Conservation (phyloP, 805 yeast species). For the Barnettozyma botsteinii region DNA sequence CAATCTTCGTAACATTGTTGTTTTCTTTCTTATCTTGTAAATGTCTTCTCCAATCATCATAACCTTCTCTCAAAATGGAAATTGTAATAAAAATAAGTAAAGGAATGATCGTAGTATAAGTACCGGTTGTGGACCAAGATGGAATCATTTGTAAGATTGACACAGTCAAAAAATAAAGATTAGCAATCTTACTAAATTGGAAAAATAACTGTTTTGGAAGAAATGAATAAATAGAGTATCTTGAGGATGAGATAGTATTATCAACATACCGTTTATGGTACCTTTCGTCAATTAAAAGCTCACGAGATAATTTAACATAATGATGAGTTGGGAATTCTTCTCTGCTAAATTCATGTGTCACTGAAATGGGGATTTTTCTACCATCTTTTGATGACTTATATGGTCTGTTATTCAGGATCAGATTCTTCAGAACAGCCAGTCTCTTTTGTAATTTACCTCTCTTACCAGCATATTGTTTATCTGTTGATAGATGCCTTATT, state of each 20-base stretch:
- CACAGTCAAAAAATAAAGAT: slow-evolving; percentile 81
- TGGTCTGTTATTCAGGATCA: slow-evolving; percentile 40
- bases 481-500: slow-evolving; percentile 13
- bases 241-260: slow-evolving; percentile 79
- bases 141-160: slow-evolving; percentile 95
- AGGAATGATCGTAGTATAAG: slow-evolving; percentile 90
- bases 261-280: slow-evolving; percentile 50
- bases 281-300: slow-evolving; percentile 62
- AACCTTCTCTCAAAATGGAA: slow-evolving; percentile 89
- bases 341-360: slow-evolving; percentile 33
- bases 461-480: slow-evolving; percentile 19
- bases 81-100: slow-evolving; percentile 78
- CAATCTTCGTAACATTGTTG: slow-evolving; percentile 42
- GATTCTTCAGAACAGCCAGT: slow-evolving; percentile 26
- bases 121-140: slow-evolving; percentile 95
- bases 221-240: slow-evolving; percentile 75
- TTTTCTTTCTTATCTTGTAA: slow-evolving; percentile 82
- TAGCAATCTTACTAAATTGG: slow-evolving; percentile 91
- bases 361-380: slow-evolving; percentile 62
- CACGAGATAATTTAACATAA: slow-evolving; percentile 20
- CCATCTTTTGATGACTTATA: slow-evolving; percentile 60
- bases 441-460: slow-evolving; percentile 20
- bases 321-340: slow-evolving; percentile 26
- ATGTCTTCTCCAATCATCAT: slow-evolving; percentile 87
- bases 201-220: slow-evolving; percentile 84